A percentile compares a stretch with the other conserved stretches of the same genome.
Conservation (phyloP, 495 filamentous ascomycete genomes). For the Hapsidospora chrysogenum region DNA sequence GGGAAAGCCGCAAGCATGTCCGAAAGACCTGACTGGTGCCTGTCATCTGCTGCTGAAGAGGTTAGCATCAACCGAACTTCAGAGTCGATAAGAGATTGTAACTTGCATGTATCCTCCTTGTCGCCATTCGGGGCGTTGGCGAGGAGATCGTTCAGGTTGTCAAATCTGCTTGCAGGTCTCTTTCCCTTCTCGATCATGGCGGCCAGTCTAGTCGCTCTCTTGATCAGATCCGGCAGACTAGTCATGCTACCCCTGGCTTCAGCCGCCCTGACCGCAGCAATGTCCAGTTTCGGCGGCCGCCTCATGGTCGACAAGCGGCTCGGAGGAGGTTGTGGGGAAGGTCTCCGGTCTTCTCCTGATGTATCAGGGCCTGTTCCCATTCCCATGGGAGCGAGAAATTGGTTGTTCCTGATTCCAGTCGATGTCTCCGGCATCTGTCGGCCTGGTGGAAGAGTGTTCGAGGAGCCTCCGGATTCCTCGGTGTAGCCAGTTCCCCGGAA, state of each 20-base stretch:
- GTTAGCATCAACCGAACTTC: background rate
- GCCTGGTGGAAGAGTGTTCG: no score
- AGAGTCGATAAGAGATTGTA: background rate
- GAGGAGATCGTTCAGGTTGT: constrained; percentile 30
- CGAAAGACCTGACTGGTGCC: constrained; percentile 46
- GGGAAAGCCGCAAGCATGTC: constrained; percentile 90
- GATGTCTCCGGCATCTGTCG: no score
- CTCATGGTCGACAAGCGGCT: constrained; percentile 34
- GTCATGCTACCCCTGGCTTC: constrained; percentile 77
- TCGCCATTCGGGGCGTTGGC: constrained; percentile 8
- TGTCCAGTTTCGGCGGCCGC: constrained; percentile 59
- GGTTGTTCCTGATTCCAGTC: no score
- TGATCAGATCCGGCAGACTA: constrained; percentile 79
- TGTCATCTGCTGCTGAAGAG: background rate
- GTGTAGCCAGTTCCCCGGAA: background rate
- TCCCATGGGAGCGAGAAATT: no score
- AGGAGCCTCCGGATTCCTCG: no score
- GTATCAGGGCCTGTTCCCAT: no score
- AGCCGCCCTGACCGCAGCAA: constrained; percentile 62
- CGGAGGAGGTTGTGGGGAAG: no score
- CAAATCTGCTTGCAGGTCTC: constrained; percentile 57
- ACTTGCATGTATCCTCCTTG: constrained; percentile 22
- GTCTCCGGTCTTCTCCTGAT: no score
- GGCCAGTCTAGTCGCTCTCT: constrained; percentile 71
- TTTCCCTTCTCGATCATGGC: constrained; percentile 73